Base-by-base conservation (phyloP, 2,329 filamentous ascomycete species). In the Fusarium sp. region DNA sequence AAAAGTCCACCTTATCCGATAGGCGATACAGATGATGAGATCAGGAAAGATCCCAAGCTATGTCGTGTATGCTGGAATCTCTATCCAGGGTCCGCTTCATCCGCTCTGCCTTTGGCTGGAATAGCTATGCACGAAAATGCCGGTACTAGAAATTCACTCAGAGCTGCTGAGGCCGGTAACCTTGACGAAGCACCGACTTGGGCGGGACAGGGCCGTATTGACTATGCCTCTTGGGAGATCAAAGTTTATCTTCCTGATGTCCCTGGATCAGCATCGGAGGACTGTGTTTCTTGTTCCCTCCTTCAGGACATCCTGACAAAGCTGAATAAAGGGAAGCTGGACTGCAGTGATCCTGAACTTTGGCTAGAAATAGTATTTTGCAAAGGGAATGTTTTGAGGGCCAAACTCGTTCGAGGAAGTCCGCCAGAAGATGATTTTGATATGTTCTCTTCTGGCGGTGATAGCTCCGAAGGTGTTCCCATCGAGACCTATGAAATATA, bases 1-100 rank as follows among this genome's bases (percentile, higher is more conserved):
- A 20, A 27, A 18, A 21, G 34, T 14, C 25, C 34, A 5, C 71
- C 71, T 7, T 61, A 60, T 16, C 71, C 71, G 2, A 23, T 20
- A 1, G 71, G 71, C 1, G 50, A 69, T 10, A 45, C 46, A 3
- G 61, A 72, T 11, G 49, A 67, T 16, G 63, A 72, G 6, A 71
- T 74, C 2, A 55, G 61, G 14, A 50, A 16, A 3, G 59, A 74
- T 21, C 57, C 61, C 6, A 59, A 40, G n/a, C 20, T 62, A 4
- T 74, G 72, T 4, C 45, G 54, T 3, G 61, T 50, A 37, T 74
- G 72, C 37, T 69, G 65, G 63, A 74, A 74, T 41, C 55, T 74
- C 5, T 74, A 63, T 3, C 47, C 49, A 5, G 69, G 71, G 3
- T 71, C 69, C 3, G 68, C 72, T 11, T 40, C 21, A 0, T 59